phyloP scores from a whole-genome alignment of 202 grass and related monocot genomes.

The Dendrocalamus latiflorus region DNA sequence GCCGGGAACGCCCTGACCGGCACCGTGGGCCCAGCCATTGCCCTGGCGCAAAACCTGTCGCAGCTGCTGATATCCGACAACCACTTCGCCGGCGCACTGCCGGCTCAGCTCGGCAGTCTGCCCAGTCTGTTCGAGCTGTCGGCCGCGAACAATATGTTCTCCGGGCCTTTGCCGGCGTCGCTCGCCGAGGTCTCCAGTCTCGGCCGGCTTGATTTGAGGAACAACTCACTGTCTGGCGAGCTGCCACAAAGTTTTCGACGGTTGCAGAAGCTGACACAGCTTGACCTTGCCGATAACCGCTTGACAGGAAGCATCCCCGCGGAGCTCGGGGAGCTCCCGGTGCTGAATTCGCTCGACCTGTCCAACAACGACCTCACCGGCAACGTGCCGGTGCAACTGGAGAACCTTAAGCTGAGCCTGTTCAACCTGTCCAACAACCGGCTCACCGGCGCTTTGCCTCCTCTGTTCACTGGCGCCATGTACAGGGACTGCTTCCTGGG shows the following conservation, averaged over 20 bases:
- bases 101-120: conserved; percentile 44
- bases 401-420: conserved; percentile 65
- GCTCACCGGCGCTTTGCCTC: too few relatives aligned
- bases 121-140: conserved; percentile 54
- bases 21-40: conserved; percentile 33
- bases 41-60: conserved; percentile 48
- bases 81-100: conserved; percentile 41
- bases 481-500: conserved; percentile 56
- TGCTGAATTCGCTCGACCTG: too few relatives aligned
- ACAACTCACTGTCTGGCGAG: conserved; percentile 63
- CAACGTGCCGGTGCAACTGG: conserved; percentile 48
- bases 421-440: conserved; percentile 78
- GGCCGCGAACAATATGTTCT: conserved; percentile 51
- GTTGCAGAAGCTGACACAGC: conserved; percentile 54
- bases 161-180: conserved; percentile 41
- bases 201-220: conserved; percentile 47
- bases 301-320: conserved; percentile 43
- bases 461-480: conserved; percentile 30
- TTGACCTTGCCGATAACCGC: conserved; percentile 48
- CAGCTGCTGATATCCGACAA: conserved; percentile 63
- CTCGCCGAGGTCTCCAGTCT: conserved; percentile 38
- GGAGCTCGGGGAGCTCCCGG: conserved; percentile 63
- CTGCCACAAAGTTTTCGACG: conserved; percentile 43
- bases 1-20: conserved; percentile 56
- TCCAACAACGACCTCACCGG: conserved; percentile 62